phyloP scores from a whole-genome alignment of 371 early-diverging fungal species.

The Conidiobolus incongruus region DNA sequence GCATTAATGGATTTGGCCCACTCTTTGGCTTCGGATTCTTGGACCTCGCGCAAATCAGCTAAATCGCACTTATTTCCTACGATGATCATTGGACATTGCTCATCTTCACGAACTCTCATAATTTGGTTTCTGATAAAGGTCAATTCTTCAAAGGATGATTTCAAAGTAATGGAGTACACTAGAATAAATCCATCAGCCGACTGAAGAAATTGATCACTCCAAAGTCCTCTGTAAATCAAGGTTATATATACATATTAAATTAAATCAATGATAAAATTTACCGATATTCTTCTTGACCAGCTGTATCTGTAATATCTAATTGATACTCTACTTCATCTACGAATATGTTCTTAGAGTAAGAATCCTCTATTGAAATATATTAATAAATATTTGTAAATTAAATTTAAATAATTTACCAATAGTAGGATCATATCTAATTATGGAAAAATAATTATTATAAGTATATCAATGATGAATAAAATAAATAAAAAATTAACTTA shows the following conservation, averaged over 20 bases:
- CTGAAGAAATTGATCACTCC: neutral
- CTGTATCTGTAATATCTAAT: constrained; percentile 14
- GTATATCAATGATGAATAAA: no score
- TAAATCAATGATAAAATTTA: neutral
- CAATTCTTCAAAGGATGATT: constrained; percentile 12
- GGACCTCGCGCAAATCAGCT: constrained; percentile 19
- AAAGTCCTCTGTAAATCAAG: neutral
- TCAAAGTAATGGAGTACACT: constrained; percentile 13
- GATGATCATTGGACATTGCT: constrained; percentile 20
- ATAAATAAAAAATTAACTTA: neutral
- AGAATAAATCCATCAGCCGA: constrained; percentile 13
- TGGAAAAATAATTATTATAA: no score
- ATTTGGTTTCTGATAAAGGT: constrained; percentile 12
- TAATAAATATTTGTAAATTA: no score
- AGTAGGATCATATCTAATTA: constrained; percentile 12
- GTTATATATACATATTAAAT: neutral
- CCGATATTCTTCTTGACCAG: constrained; percentile 14
- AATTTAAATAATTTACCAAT: constrained; percentile 5
- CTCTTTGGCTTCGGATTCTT: constrained; percentile 12
- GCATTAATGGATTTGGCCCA: constrained; percentile 14
- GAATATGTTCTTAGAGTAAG: constrained; percentile 11
- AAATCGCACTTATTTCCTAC: constrained; percentile 46
- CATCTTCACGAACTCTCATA: constrained; percentile 12
- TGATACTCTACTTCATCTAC: constrained; percentile 12
- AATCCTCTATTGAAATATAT: constrained; percentile 8